Evolutionary conservation across 2,329 filamentous ascomycete genomes (phyloP).

Genomic region (Pezicula carpinea): DNA sequence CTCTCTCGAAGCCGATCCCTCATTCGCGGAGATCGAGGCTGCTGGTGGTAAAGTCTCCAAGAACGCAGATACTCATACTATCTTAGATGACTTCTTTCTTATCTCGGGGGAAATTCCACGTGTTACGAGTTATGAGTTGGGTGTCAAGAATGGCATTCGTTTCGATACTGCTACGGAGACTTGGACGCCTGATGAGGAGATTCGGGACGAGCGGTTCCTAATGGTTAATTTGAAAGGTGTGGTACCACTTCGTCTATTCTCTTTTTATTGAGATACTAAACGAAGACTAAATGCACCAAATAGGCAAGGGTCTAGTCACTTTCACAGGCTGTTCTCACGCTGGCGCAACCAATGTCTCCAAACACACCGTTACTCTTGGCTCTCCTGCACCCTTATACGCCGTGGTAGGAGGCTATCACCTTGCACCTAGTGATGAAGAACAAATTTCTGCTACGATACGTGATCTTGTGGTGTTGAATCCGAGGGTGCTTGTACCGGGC

Average conservation of each 20-base stretch:
- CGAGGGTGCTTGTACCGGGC: constrained; percentile 46
- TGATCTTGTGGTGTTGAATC: constrained; percentile 43
- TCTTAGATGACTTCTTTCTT: constrained; percentile 45
- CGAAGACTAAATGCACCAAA: too few species aligned
- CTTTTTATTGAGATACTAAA: neutral
- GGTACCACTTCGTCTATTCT: constrained; percentile 1
- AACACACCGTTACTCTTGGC: constrained; percentile 37
- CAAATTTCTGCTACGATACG: constrained; percentile 40
- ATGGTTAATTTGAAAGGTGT: constrained; percentile 47
- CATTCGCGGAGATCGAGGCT: constrained; percentile 40
- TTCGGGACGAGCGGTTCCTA: constrained; percentile 48
- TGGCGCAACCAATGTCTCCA: constrained; percentile 47
- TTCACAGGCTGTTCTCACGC: constrained; percentile 54
- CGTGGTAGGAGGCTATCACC: constrained; percentile 49
- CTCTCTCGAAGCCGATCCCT: constrained; percentile 48
- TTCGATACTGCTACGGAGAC: constrained; percentile 33
- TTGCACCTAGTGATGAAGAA: constrained; percentile 39
- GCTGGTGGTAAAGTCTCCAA: constrained; percentile 37
- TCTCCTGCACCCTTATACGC: constrained; percentile 39
- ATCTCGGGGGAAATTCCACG: constrained; percentile 50
- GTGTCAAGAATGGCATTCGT: constrained; percentile 39
- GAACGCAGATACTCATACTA: constrained; percentile 35
- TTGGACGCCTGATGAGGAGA: constrained; percentile 45
- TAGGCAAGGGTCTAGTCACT: constrained; percentile 46
- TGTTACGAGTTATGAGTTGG: constrained; percentile 43